Base-by-base conservation (phyloP, 2,329 filamentous ascomycete genomes). In the Elsinoe ampelina region DNA sequence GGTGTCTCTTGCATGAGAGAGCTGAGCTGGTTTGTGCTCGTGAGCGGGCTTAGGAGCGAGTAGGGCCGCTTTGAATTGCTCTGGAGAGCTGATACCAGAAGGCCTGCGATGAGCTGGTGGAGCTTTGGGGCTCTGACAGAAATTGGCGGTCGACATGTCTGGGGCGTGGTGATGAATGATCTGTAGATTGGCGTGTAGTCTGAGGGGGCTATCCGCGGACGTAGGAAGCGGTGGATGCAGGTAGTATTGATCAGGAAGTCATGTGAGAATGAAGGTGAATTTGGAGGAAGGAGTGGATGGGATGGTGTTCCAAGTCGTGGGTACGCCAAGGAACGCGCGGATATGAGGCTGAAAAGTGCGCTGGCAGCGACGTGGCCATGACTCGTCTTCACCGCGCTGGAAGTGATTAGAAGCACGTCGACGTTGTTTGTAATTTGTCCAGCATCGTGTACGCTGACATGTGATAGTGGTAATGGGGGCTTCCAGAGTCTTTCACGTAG, bases 41-140 rank as follows among this genome's bases (percentile, higher is more conserved):
- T 77, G 22, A 22, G 22, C 8, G 63, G 59, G 5, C 58, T 55
- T 22, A 76, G 64, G 60, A 75, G 69, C 15, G 62, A 30, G 26
- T 30, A 30, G 26, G 2, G 41, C 2, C 12, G 41, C 41, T 45
- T 12, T 45, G 19, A 45, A 22, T 12, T 22, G 20, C 41, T 45
- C 41, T 13, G 41, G 19, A 12, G 19, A 26, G n/a, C n/a, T 22
- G 19, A 45, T 45, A 17, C 10, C 41, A 17, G 41, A 45, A 13
- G 41, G 41, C n/a, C 41, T 45, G 41, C 41, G 41, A 11, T 45
- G 41, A 19, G 26, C 26, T 19, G 41, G 41, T n/a, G 20, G 41
- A 1, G 41, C 19, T 22, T 45, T 59, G 1, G 69, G 65, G 32
- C 69, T 63, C 63, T 69, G 70, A 54, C 62, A 65, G 63, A 68